A percentile compares a stretch with the other conserved stretches of the same genome.
Evolutionary conservation across 306 rosid species (phyloP).

Genomic region (Begonia loranthoides): DNA sequence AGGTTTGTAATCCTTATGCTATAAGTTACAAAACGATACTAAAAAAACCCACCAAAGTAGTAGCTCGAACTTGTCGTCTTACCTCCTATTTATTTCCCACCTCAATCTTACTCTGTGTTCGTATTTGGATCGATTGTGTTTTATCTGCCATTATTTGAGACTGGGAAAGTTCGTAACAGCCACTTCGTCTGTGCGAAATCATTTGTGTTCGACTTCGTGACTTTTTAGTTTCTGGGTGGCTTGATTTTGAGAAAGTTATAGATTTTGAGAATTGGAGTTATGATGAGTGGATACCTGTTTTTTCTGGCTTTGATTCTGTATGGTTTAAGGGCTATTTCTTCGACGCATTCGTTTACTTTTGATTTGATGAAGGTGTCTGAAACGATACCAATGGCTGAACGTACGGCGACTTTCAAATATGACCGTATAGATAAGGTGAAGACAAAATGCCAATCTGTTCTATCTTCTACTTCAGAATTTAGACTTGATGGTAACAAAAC

Average conservation of each 20-base stretch:
- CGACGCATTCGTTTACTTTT: not conserved
- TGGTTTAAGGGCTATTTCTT: not conserved
- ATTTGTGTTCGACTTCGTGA: too few species aligned
- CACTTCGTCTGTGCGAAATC: too few species aligned
- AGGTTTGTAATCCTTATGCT: not conserved
- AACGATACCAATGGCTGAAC: not conserved
- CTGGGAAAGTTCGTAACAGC: not conserved
- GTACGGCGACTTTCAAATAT: constrained; percentile 26
- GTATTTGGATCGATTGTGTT: not conserved
- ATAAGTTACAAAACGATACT: not conserved
- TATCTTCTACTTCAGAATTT: constrained; percentile 58
- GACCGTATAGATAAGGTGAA: constrained; percentile 60
- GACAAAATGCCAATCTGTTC: constrained; percentile 47
- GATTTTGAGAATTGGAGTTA: not conserved
- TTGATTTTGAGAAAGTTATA: too few species aligned
- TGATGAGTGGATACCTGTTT: not conserved
- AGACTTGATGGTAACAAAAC: constrained; percentile 27
- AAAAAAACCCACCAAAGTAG: not conserved
- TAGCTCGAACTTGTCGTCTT: not conserved
- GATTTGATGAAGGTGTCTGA: not conserved
- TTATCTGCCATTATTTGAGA: not conserved
- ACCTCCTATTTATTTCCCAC: not conserved
- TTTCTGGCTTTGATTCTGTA: not conserved
- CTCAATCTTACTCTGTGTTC: not conserved
- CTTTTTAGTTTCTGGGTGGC: too few species aligned